Percentiles rank a stretch among this genome's conserved stretches.
Evolutionary conservation across 176 grass and related monocot species (phyloP).

Genomic region (Alopecurus myosuroides): DNA sequence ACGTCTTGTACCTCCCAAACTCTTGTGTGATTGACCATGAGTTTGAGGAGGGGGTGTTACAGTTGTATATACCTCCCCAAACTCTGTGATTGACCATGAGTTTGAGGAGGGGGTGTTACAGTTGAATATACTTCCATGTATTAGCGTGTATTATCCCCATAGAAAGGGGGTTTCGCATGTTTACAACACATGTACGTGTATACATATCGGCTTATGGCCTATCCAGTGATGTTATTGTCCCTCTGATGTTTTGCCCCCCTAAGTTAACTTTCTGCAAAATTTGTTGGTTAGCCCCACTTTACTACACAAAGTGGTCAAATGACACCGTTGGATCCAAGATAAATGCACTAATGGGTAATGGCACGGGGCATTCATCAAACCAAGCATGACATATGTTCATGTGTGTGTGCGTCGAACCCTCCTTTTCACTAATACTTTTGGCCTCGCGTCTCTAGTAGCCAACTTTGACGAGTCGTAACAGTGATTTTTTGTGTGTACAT

Average conservation of each 20-base stretch:
- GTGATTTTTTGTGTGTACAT: background rate
- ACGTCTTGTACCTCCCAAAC: background rate
- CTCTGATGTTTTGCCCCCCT: background rate
- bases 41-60: background rate
- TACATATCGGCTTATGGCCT: background rate
- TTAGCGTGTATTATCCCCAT: no score
- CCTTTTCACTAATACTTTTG: constrained; percentile 1
- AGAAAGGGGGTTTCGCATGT: background rate
- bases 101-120: background rate
- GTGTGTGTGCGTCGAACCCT: background rate
- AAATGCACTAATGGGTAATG: background rate
- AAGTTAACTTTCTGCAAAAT: background rate
- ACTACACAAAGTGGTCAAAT: background rate
- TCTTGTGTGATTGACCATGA: background rate
- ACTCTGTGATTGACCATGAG: background rate
- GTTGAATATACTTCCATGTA: background rate
- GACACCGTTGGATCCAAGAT: background rate
- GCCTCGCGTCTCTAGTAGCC: background rate
- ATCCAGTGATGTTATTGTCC: background rate
- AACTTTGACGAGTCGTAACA: background rate
- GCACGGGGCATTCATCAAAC: background rate
- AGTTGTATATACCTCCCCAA: background rate
- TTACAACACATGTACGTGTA: background rate
- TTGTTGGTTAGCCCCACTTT: background rate
- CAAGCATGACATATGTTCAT: background rate